Evolutionary conservation across 2,329 filamentous ascomycete species (phyloP), one percentile per base, ranked within the genome.

Genomic region (Didymella keratinophila): DNA sequence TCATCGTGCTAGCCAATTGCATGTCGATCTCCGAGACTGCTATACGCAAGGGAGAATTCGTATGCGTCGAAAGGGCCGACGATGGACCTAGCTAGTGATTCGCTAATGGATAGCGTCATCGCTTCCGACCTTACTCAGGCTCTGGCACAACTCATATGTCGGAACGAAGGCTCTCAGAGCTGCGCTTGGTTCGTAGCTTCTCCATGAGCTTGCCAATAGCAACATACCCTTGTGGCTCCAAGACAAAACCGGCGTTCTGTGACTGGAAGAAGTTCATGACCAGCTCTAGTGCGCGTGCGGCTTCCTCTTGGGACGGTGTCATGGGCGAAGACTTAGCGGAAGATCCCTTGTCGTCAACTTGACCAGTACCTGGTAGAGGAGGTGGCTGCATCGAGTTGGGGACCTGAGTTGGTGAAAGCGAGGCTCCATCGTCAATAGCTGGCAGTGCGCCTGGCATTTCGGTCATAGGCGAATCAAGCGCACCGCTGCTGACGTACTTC

Each of bases 181-280:
- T 74, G 65, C 87, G 84, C 45, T 90, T 86, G 32, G 95, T 80
- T 59, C 90, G 87, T 28, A 97, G 83, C 77, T 94, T 96, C 76
- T 96, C 90, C 74, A 93, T 93, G 63, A 97, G 80, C 73, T 92
- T 92, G n/a, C 92, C 83, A 47, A 97, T 87, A 3, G 87, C 86
- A 63, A 91, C 77, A 73, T 89, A 93, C 62, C 97, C 93, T 68
- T 86, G 85, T 44, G 91, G 85, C 70, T 95, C 91, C 14, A 91
- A 87, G 16, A 91, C 86, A 32, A 92, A 85, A 1, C 87, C 89
- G 20, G 77, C 80, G 0, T 88, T 87, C 65, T 90, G 86, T 60
- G 88, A 87, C 67, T 92, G 85, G 74, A 97, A 90, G 72, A 94
- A 97, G 59, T 80, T 89, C 73, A 96, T 85, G 20, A 97, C 86